Base-by-base conservation (phyloP, 1,284 basidiomycete species). In the Moniliella sp. region DNA sequence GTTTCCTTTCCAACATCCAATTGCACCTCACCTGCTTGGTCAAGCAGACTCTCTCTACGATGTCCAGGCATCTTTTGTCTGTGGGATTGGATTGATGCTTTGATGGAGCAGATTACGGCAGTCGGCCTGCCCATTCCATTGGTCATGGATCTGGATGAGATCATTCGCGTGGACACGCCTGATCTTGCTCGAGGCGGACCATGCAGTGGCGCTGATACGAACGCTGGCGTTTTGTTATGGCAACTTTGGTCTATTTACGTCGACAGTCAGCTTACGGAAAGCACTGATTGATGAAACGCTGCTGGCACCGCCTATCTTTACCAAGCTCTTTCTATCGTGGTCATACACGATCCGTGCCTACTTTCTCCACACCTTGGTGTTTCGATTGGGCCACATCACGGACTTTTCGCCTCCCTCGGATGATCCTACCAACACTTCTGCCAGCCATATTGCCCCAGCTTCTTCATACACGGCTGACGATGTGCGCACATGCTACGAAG, bases 241-340 rank as follows among this genome's bases (percentile, higher is more conserved):
- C 34, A 51, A 55, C 33, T 55, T 55, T 34, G 51, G 39, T 15
- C 42, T 55, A 3, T 35, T 55, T 21, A 48, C 44, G 1, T 39
- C 40, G 16, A 48, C 43, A 3, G 34, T 34, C 14, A 34, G 38
- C 25, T 40, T 50, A 18, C 47, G 51, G 14, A 27, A 30, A 18
- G 39, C 43, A 25, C 52, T 55, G 33, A 52, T 45, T 37, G 49
- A 55, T 25, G 43, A 52, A 32, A 55, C 50, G 27, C 29, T 55
- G 25, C 42, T 55, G 29, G 40, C 52, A 19, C 41, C 46, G 4
- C 29, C 18, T 18, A 37, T 55, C 17, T 54, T 54, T 36, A 37
- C 51, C 23, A 54, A 54, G 42, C 46, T 54, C 17, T 54, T 54
- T 40, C 33, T 54, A 3, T 54, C 51, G 17, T 54, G 51, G 51